Conservation (phyloP, 495 filamentous ascomycete species). For the Mycothermus thermophilus region DNA sequence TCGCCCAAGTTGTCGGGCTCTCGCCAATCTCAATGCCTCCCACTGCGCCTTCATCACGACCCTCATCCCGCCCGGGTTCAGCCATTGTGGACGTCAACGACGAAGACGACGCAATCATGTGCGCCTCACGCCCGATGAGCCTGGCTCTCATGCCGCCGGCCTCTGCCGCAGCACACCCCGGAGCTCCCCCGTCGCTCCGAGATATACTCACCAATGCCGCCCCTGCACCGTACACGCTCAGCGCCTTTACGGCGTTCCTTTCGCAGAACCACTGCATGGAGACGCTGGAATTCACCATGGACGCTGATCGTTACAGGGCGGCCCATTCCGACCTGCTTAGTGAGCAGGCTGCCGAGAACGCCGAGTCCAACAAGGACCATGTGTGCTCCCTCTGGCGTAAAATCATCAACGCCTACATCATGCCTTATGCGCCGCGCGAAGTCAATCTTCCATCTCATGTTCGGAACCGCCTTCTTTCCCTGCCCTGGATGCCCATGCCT, state of each 20-base stretch:
- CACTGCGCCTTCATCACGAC: constrained; percentile 19
- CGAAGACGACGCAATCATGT: constrained; percentile 33
- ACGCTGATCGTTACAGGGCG: constrained; percentile 77
- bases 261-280: constrained; percentile 97
- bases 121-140: constrained; percentile 32
- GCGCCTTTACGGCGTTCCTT: constrained; percentile 91
- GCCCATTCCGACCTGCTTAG: constrained; percentile 47
- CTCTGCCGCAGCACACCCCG: constrained; percentile 10
- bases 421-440: constrained; percentile 68
- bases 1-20: constrained; percentile 26
- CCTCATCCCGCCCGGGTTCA: constrained; percentile 24
- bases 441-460: constrained; percentile 85
- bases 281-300: constrained; percentile 93
- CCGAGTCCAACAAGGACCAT: constrained; percentile 46
- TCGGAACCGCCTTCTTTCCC: constrained; percentile 60
- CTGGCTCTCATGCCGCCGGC: constrained; percentile 28
- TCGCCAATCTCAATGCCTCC: constrained; percentile 27
- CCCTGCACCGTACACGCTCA: constrained; percentile 80
- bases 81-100: constrained; percentile 28
- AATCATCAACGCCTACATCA: constrained; percentile 59
- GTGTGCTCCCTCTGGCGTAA: constrained; percentile 60
- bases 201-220: constrained; percentile 83
- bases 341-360: constrained; percentile 5
- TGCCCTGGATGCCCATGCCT: constrained; percentile 46
- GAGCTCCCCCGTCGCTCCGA: constrained; percentile 65